Base-by-base conservation (phyloP, 257 asterid species). In the Cinchona pubescens region DNA sequence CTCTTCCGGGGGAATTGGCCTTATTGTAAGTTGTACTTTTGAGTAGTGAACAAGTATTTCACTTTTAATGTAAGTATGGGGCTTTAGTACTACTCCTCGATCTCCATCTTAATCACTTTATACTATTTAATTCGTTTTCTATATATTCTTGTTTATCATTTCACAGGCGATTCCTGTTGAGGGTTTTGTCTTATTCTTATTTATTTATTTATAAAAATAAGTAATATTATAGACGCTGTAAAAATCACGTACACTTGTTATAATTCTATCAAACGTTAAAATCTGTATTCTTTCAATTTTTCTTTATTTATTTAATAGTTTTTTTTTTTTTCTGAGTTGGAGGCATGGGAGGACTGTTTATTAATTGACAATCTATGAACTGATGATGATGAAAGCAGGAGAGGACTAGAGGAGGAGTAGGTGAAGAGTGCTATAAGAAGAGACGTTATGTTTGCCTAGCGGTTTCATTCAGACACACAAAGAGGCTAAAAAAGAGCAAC, bases 81-180 rank as follows among this genome's bases (percentile, higher is more conserved):
- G 67, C 48, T 78, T 75, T 73, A 46, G 74, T 70, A 70, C 63
- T 71, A 53, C 87, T 58, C 63, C 74, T 35, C 19, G n/a, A n/a
- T n/a, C 6, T 43, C 46, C 48, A 14, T 12, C 43, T 76, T 68
- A 18, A 63, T 71, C 76, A 75, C 89, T 86, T 90, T 87, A 69
- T 73, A n/a, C n/a, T n/a, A 84, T 85, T 90, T 79, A 87, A 75
- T 89, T 79, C 83, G 37, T 55, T 86, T 89, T 83, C 94, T 81
- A 6, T n/a, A n/a, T n/a, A n/a, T 85, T 88, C 81, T 86, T 29
- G 87, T 84, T 85, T 58, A 5, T 23, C 4, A 61, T 78, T 83
- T 84, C 81, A 89, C 96, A 91, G 96, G 98, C 84, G 93, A 83
- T 88, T 93, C 92, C 75, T 91, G 91, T 88, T 88, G 86, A 78